phyloP scores from a whole-genome alignment of 208 protist species.

The Porcisia deanei region DNA sequence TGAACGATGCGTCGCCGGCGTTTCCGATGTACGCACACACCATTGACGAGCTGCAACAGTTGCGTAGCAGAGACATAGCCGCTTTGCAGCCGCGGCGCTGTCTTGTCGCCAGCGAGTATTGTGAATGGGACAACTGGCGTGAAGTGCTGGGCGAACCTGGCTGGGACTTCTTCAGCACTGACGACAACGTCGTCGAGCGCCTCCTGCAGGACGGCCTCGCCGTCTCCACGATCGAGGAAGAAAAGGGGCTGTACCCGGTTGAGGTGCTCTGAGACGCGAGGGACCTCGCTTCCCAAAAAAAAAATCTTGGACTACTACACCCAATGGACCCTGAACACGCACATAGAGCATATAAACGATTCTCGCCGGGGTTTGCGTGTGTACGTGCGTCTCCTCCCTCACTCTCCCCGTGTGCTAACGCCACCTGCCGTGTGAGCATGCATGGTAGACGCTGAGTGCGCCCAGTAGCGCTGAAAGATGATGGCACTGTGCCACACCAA shows the following conservation, averaged over 20 bases:
- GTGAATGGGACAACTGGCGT: slow-evolving; percentile 84
- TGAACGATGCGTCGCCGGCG: slow-evolving; percentile 32
- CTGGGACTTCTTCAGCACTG: slow-evolving; percentile 50
- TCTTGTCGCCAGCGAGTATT: slow-evolving; percentile 47
- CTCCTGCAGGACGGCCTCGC: slow-evolving; percentile 41
- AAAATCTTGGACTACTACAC: not conserved
- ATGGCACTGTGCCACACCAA: not conserved
- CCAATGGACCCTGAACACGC: not conserved
- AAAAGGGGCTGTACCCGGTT: slow-evolving; percentile 10
- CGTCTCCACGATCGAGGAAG: not conserved
- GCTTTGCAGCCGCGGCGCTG: slow-evolving; percentile 53
- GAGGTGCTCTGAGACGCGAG: slow-evolving; percentile 9
- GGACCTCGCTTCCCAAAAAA: not conserved
- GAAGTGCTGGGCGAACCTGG: slow-evolving; percentile 71
- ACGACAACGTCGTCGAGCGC: slow-evolving; percentile 38
- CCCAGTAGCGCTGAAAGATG: not conserved
- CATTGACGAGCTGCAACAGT: slow-evolving; percentile 45
- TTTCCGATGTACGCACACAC: slow-evolving; percentile 74
- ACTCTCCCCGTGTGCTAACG: not conserved
- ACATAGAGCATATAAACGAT: not conserved
- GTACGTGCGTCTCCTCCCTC: not conserved
- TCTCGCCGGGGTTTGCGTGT: not conserved
- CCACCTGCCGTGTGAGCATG: not conserved
- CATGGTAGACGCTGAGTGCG: not conserved
- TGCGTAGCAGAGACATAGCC: slow-evolving; percentile 29